A percentile compares a stretch with the other conserved stretches of the same genome.
phyloP scores from a whole-genome alignment of 2,329 filamentous ascomycete species.

The Canariomyces notabilis region DNA sequence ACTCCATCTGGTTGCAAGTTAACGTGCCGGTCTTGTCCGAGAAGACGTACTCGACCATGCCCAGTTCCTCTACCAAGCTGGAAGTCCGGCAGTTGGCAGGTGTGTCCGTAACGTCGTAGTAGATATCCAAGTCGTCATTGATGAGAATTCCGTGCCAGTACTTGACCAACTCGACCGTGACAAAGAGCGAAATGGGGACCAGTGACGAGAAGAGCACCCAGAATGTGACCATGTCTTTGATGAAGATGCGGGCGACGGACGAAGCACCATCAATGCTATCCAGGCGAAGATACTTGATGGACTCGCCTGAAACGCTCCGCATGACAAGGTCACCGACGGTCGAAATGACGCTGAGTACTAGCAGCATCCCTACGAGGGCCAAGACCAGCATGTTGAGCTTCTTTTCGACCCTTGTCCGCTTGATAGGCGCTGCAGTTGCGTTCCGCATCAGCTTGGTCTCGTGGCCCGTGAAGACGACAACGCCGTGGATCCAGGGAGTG shows the following conservation, averaged over 20 bases:
- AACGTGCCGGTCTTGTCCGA: conserved; percentile 96
- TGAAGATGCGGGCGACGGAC: conserved; percentile 69
- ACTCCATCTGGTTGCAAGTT: conserved; percentile 99
- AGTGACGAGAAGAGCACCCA: conserved; percentile 97
- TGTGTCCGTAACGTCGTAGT: conserved; percentile 92
- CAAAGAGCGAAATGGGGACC: conserved; percentile 95
- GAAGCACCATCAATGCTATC: conserved; percentile 50
- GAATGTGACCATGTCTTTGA: conserved; percentile 93
- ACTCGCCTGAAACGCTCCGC: conserved; percentile 56
- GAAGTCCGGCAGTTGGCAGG: conserved; percentile 94
- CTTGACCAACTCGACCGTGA: conserved; percentile 96
- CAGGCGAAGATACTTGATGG: conserved; percentile 70
- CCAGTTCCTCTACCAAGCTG: conserved; percentile 91
- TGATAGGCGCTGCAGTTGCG: conserved; percentile 93
- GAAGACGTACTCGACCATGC: conserved; percentile 98
- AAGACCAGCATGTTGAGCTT: conserved; percentile 93
- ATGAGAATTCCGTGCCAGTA: conserved; percentile 98
- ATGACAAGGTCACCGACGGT: conserved; percentile 86
- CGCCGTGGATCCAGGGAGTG: conserved; percentile 93
- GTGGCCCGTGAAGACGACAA: conserved; percentile 95
- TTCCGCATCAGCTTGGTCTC: conserved; percentile 99
- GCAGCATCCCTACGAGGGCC: conserved; percentile 77
- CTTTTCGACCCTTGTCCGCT: conserved; percentile 90
- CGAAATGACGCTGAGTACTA: conserved; percentile 80
- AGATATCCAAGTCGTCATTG: conserved; percentile 95